Evolutionary conservation across 257 asterid genomes (phyloP).

Genomic region (Capsicum rhomboideum): DNA sequence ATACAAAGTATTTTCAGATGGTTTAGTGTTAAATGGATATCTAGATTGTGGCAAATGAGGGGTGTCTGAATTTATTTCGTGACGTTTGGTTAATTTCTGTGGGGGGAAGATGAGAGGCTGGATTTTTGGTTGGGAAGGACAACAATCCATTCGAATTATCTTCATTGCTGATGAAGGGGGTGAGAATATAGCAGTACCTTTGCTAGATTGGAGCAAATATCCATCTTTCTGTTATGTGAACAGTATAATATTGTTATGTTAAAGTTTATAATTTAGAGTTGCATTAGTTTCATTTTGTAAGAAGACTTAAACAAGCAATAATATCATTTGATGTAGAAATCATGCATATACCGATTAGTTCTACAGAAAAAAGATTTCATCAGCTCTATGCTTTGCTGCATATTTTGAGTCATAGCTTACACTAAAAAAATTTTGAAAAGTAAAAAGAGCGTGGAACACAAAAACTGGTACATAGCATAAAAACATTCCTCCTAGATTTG

Average conservation of each 20-base stretch:
- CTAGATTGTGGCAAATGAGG: background rate
- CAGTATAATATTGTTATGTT: background rate
- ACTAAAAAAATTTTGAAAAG: background rate
- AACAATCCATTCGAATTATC: background rate
- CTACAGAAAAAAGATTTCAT: background rate
- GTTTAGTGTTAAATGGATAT: background rate
- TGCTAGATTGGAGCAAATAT: background rate
- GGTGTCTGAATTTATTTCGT: background rate
- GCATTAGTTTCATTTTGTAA: background rate
- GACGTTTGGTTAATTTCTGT: background rate
- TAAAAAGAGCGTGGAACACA: background rate
- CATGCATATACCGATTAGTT: background rate
- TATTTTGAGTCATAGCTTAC: background rate
- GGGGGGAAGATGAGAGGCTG: background rate
- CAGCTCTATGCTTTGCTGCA: background rate
- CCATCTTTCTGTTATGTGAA: too few species aligned
- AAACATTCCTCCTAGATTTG: background rate
- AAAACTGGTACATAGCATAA: background rate
- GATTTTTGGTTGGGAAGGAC: background rate
- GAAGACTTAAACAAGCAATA: background rate
- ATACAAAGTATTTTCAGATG: background rate
- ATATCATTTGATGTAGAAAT: background rate
- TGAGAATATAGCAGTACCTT: background rate
- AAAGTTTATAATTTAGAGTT: background rate
- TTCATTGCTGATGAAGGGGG: background rate